phyloP scores from a whole-genome alignment of 805 yeast genomes.

The Hanseniaspora osmophila region DNA sequence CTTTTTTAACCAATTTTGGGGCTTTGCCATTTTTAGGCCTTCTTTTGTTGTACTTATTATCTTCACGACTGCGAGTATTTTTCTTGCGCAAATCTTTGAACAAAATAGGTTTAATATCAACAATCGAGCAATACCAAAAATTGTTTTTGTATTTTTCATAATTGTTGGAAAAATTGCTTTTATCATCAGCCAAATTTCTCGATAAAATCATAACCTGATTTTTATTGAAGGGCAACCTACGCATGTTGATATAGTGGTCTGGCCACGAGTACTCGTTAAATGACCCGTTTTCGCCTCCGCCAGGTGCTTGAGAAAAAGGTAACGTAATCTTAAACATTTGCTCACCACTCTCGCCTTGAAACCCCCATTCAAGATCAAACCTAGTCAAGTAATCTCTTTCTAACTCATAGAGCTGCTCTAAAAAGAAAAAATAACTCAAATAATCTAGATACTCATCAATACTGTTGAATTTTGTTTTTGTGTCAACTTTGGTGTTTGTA shows the following conservation, averaged over 20 bases:
- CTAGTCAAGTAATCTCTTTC: neutral
- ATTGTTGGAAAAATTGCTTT: neutral
- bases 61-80: constrained; percentile 14
- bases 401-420: neutral
- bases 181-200: neutral
- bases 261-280: constrained; percentile 19
- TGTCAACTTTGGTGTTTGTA: neutral
- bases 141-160: constrained; percentile 33
- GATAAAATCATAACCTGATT: constrained; percentile 43
- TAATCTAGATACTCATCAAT: constrained; percentile 6
- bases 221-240: constrained; percentile 43
- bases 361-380: neutral
- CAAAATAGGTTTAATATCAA: constrained; percentile 23
- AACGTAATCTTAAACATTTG: neutral
- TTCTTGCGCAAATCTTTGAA: constrained; percentile 6
- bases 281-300: too few relatives aligned
- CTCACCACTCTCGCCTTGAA: neutral
- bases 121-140: constrained; percentile 48
- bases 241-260: constrained; percentile 37
- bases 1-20: constrained; percentile 13
- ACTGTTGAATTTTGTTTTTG: neutral
- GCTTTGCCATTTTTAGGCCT: neutral
- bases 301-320: neutral
- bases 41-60: neutral
- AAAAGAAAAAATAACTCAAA: neutral